Evolutionary conservation across 306 rosid genomes (phyloP).

Genomic region (Pterocarpus macrocarpus): DNA sequence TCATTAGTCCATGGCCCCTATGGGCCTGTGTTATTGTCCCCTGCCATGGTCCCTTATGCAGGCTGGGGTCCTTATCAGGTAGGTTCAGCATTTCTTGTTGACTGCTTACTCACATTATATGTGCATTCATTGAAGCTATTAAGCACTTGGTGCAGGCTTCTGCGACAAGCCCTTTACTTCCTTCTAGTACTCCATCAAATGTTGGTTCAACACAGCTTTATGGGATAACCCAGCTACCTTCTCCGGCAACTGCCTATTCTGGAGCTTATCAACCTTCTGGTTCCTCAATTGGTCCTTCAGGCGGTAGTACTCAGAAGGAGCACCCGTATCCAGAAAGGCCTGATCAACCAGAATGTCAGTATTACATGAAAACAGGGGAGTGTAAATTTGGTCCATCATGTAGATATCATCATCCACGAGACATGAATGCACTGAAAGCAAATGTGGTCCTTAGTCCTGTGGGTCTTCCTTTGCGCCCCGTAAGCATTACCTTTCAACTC

Average conservation of each 20-base stretch:
- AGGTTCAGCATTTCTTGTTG: constrained; percentile 47
- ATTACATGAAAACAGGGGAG: constrained; percentile 95
- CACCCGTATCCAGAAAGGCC: constrained; percentile 89
- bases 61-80: constrained; percentile 94
- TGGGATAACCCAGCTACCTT: constrained; percentile 72
- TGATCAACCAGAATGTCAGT: constrained; percentile 89
- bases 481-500: constrained; percentile 56
- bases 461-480: constrained; percentile 98
- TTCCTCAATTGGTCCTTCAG: constrained; percentile 67
- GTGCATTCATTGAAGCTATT: constrained; percentile 49
- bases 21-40: constrained; percentile 81
- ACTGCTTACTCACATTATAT: constrained; percentile 37
- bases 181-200: constrained; percentile 69
- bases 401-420: constrained; percentile 96
- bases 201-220: constrained; percentile 71
- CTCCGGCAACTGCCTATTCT: constrained; percentile 64
- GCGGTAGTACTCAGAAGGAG: constrained; percentile 77
- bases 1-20: constrained; percentile 80
- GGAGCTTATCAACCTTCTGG: constrained; percentile 71
- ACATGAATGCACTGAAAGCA: constrained; percentile 60
- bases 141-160: constrained; percentile 66
- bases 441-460: constrained; percentile 67
- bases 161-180: constrained; percentile 68
- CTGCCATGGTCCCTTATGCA: constrained; percentile 75
- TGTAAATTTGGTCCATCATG: constrained; percentile 97